A percentile compares a stretch with the other conserved stretches of the same genome.
Evolutionary conservation across 352 stramenopile species (phyloP).

Genomic region (Globisporangium apiculatum): DNA sequence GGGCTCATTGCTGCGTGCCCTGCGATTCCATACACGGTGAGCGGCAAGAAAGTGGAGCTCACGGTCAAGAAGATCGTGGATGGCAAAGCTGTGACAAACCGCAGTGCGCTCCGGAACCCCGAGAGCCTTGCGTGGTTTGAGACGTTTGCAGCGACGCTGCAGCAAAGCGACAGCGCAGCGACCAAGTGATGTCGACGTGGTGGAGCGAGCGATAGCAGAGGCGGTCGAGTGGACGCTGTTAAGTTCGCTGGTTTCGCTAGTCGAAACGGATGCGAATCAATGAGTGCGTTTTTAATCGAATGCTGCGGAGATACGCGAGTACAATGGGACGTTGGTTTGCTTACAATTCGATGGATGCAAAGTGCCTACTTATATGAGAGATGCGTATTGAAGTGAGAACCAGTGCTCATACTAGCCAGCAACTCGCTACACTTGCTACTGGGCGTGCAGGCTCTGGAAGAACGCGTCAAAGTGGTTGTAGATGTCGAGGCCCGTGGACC

Average conservation of each 20-base stretch:
- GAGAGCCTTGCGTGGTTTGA: conserved; percentile 58
- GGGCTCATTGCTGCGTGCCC: conserved; percentile 51
- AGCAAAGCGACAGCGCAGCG: neutral
- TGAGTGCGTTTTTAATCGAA: neutral
- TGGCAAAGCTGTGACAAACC: conserved; percentile 47
- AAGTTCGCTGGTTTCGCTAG: too few species aligned
- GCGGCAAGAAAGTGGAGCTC: conserved; percentile 78
- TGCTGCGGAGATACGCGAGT: too few species aligned
- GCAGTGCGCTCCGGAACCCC: conserved; percentile 58
- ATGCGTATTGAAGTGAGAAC: too few species aligned
- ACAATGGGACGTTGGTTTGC: too few species aligned
- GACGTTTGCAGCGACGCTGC: conserved; percentile 27
- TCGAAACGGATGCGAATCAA: too few species aligned
- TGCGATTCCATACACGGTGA: conserved; percentile 72
- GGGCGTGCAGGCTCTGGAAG: neutral
- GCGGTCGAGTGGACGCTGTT: too few species aligned
- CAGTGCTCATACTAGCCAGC: too few species aligned
- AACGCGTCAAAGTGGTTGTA: conserved; percentile 34
- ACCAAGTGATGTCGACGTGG: neutral
- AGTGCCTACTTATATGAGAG: too few species aligned
- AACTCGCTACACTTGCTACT: neutral
- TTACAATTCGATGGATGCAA: too few species aligned
- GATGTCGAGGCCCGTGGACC: conserved; percentile 59
- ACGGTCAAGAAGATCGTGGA: conserved; percentile 77
- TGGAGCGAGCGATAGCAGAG: neutral